A percentile compares a stretch with the other conserved stretches of the same genome.
Conservation (phyloP, 2,329 filamentous ascomycete genomes). For the Aspergillus costaricaensis region DNA sequence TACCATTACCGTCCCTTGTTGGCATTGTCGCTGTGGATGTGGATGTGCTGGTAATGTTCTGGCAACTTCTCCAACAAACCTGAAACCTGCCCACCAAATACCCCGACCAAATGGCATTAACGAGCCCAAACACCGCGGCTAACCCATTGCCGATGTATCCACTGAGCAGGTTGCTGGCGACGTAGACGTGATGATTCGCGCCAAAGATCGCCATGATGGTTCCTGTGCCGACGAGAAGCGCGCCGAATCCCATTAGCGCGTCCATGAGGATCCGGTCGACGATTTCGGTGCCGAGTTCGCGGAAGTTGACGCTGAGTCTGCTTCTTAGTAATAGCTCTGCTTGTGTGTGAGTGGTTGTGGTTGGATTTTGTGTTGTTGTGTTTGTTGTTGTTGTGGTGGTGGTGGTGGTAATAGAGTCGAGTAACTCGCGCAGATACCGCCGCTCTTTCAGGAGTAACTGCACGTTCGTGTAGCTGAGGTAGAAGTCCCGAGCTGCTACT, state of each 20-base stretch:
- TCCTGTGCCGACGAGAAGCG: constrained; percentile 53
- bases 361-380: background rate
- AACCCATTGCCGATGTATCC: constrained; percentile 59
- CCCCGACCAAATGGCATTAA: constrained; percentile 53
- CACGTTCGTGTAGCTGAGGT: constrained; percentile 51
- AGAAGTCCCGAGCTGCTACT: constrained; percentile 51
- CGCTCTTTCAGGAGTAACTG: constrained; percentile 49
- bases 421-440: constrained; percentile 27
- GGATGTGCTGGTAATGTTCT: constrained; percentile 33
- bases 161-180: constrained; percentile 55
- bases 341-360: constrained; percentile 9
- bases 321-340: constrained; percentile 34
- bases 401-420: constrained; percentile 17
- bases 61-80: constrained; percentile 1
- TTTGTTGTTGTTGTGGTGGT: too few species aligned
- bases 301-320: constrained; percentile 48
- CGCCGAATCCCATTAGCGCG: constrained; percentile 51
- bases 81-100: constrained; percentile 46
- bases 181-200: constrained; percentile 44
- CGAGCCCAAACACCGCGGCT: constrained; percentile 52
- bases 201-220: constrained; percentile 59
- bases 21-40: background rate
- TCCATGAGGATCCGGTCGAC: constrained; percentile 57
- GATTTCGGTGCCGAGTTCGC: constrained; percentile 55
- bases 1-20: background rate